Base-by-base conservation (phyloP, 305 asterid species). In the Fraxinus ornus region DNA sequence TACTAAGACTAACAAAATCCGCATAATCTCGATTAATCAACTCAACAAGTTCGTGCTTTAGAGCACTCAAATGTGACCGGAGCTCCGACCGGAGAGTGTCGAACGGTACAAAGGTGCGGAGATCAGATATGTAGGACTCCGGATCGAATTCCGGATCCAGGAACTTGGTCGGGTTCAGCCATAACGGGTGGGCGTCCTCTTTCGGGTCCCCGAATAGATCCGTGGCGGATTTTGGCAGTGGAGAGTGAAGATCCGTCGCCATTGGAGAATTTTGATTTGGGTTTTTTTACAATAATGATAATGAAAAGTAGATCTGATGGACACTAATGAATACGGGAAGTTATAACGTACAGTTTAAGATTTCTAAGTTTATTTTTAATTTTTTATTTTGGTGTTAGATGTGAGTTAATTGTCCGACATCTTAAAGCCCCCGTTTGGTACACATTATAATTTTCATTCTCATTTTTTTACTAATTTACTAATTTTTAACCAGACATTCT, bases 91-190 rank as follows among this genome's bases (percentile, higher is more conserved):
- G 93, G 47, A 96, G 91, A 4, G 98, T 96, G 70, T 96, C 97
- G 85, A 96, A 90, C 7, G 99, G 99, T 33, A 96, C 99, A 84
- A 94, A 96, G 7, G 98, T 94, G 62, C 99, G 98, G 84, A 96
- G 97, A 87, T 96, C 99, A 57, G 94, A 83, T 82, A 96, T 93
- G 89, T 96, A 96, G 15, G 92, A 83, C 79, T 93, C 93, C 39
- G 99, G 91, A 83, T 96, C 98, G 91, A 96, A 96, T 80, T 91
- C 92, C 49, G 86, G 86, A 71, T 87, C 91, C 77, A 93, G 88
- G 90, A 96, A 96, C 49, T 92, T 89, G 22, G 92, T 80, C 0
- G 97, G 98, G 85, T 91, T 94, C 47, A 96, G 92, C 99, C 99
- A 96, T 78, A 94, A 86, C 0, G 99, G 99, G 73, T 91, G 93